These are phyloP conservation scores for Ustanciosporium gigantosporum DNA, from an alignment of 1,284 basidiomycete genomes.

Conservation along the genomic window DNA sequence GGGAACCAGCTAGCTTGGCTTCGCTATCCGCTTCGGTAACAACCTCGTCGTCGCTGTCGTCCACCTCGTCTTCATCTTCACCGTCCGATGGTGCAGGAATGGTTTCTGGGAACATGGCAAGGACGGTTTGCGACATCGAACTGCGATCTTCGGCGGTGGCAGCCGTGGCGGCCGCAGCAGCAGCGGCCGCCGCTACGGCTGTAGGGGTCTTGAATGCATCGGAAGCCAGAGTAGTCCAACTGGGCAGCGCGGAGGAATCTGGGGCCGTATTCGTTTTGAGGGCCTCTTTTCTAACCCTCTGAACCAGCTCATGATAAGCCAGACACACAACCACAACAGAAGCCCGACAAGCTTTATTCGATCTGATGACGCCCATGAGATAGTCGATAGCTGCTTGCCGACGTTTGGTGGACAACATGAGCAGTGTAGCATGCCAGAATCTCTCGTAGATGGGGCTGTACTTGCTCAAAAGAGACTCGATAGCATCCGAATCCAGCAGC, in stretches of 20 bases:
- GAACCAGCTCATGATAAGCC: constrained; percentile 42
- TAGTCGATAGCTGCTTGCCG: constrained; percentile 31
- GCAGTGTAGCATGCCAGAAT: constrained; percentile 38
- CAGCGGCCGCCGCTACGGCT: too few relatives aligned
- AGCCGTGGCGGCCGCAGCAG: too few relatives aligned
- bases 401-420: constrained; percentile 27
- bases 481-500: constrained; percentile 34
- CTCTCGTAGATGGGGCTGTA: constrained; percentile 45
- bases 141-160: too few relatives aligned
- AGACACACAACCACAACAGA: constrained; percentile 44
- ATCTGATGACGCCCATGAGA: constrained; percentile 33
- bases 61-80: constrained; percentile 4
- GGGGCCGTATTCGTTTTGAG: constrained; percentile 4
- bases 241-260: constrained; percentile 1
- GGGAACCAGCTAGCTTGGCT: constrained; percentile 7
- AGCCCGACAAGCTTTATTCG: constrained; percentile 34
- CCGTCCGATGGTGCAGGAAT: not conserved
- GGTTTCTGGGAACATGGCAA: constrained; percentile 10
- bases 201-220: constrained; percentile 6
- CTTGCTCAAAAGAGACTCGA: constrained; percentile 41
- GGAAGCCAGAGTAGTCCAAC: constrained; percentile 17
- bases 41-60: constrained; percentile 6
- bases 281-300: constrained; percentile 13
- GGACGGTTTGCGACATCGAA: constrained; percentile 13
- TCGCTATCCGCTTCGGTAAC: constrained; percentile 10